Evolutionary conservation across 1,284 basidiomycete genomes (phyloP).

Genomic region (Leccinum subspadiceum): DNA sequence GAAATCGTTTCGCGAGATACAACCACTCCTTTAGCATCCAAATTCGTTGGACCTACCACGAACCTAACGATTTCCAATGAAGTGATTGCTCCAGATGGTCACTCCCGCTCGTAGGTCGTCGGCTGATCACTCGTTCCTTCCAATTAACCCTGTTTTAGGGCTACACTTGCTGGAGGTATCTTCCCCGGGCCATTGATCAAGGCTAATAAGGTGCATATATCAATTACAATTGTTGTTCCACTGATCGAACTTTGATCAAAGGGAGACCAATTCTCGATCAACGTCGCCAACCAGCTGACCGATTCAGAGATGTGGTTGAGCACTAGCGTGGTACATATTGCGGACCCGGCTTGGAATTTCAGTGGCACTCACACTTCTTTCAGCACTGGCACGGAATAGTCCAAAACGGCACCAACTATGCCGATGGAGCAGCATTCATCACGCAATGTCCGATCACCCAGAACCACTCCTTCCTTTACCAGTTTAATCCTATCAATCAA

Average conservation of each 20-base stretch:
- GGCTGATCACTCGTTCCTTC: neutral
- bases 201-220: conserved; percentile 29
- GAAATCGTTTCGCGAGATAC: conserved; percentile 18
- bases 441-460: conserved; percentile 47
- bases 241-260: conserved; percentile 37
- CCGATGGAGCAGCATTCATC: conserved; percentile 31
- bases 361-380: conserved; percentile 27
- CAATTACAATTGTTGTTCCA: neutral
- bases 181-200: conserved; percentile 39
- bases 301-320: conserved; percentile 32
- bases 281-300: conserved; percentile 30
- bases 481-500: conserved; percentile 31
- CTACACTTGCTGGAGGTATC: conserved; percentile 28
- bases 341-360: conserved; percentile 17
- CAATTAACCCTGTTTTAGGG: conserved; percentile 10
- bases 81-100: conserved; percentile 42
- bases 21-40: neutral
- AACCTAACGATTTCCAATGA: conserved; percentile 36
- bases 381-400: conserved; percentile 39
- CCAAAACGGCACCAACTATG: conserved; percentile 28
- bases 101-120: conserved; percentile 33
- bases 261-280: conserved; percentile 25
- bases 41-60: conserved; percentile 29
- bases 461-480: conserved; percentile 38
- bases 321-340: conserved; percentile 30